phyloP scores from a whole-genome alignment of 768 basidiomycete species.

The Chalciporus chontae region DNA sequence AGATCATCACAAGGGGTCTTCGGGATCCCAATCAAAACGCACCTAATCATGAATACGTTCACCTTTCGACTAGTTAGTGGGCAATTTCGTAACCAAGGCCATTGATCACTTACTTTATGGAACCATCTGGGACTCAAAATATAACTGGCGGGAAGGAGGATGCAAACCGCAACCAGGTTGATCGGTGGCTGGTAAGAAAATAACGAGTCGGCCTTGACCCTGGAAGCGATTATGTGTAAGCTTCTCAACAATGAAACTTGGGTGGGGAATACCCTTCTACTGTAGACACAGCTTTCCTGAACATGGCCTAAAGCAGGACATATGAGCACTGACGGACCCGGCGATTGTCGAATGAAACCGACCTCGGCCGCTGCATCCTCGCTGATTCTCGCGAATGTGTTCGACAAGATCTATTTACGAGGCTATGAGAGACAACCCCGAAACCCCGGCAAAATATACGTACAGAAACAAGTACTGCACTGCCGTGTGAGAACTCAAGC shows the following conservation, averaged over 20 bases:
- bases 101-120: slow-evolving; percentile 66
- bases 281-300: slow-evolving; percentile 88
- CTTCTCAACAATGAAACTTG: not conserved
- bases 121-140: slow-evolving; percentile 94
- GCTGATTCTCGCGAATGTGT: slow-evolving; percentile 92
- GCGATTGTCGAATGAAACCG: slow-evolving; percentile 2
- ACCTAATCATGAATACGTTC: slow-evolving; percentile 88
- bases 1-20: not conserved
- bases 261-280: slow-evolving; percentile 74
- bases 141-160: slow-evolving; percentile 86
- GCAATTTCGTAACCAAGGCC: slow-evolving; percentile 6
- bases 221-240: slow-evolving; percentile 22
- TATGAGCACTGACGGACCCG: not conserved
- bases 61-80: slow-evolving; percentile 43
- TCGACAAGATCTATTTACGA: slow-evolving; percentile 75
- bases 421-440: not conserved
- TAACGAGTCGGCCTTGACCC: slow-evolving; percentile 85
- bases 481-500: slow-evolving; percentile 7
- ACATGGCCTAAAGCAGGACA: slow-evolving; percentile 69
- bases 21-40: not conserved
- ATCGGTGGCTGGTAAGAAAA: slow-evolving; percentile 95
- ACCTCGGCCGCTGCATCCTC: slow-evolving; percentile 93
- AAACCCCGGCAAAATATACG: slow-evolving; percentile 21
- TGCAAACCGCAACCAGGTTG: slow-evolving; percentile 80
- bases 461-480: slow-evolving; percentile 76